A percentile compares a stretch with the other conserved stretches of the same genome.
Evolutionary conservation across 1,139 yeast species (phyloP).

Genomic region (Suzukiozyma palmioleophila): DNA sequence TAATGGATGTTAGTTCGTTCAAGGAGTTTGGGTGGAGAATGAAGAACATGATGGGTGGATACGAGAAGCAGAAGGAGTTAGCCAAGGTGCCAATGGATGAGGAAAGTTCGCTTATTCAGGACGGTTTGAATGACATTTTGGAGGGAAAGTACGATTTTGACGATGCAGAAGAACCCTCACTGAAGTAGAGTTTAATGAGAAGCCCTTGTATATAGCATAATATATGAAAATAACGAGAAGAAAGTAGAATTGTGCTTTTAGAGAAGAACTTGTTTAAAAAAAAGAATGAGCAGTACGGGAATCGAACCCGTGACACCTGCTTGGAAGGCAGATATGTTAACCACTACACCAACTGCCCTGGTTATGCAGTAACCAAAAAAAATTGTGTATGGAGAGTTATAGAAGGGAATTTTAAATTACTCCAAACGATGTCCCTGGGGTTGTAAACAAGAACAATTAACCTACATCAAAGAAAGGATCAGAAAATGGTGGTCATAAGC

Average conservation of each 20-base stretch:
- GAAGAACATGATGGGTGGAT: constrained; percentile 68
- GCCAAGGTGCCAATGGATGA: constrained; percentile 60
- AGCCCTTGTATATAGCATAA: constrained; percentile 4
- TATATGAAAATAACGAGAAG: too few species aligned
- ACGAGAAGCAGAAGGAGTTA: constrained; percentile 45
- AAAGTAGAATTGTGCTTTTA: too few species aligned
- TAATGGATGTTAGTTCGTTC: constrained; percentile 62
- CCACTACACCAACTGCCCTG: constrained; percentile 52
- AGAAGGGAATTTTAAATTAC: too few species aligned
- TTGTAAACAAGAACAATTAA: too few species aligned
- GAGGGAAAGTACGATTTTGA: constrained; percentile 37
- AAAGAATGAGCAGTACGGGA: constrained; percentile 63
- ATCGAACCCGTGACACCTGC: constrained; percentile 78
- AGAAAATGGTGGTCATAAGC: too few species aligned
- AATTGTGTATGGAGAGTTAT: too few species aligned
- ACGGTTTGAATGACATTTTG: constrained; percentile 42
- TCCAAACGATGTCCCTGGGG: too few species aligned
- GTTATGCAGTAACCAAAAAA: background rate
- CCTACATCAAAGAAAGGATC: too few species aligned
- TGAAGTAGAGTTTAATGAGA: background rate
- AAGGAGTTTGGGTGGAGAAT: constrained; percentile 70
- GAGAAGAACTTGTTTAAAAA: background rate
- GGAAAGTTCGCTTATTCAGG: constrained; percentile 56
- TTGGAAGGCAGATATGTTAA: constrained; percentile 62
- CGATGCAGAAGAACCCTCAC: constrained; percentile 5